Conservation (phyloP, 345 rosid species). For the Geranium rotundifolium region DNA sequence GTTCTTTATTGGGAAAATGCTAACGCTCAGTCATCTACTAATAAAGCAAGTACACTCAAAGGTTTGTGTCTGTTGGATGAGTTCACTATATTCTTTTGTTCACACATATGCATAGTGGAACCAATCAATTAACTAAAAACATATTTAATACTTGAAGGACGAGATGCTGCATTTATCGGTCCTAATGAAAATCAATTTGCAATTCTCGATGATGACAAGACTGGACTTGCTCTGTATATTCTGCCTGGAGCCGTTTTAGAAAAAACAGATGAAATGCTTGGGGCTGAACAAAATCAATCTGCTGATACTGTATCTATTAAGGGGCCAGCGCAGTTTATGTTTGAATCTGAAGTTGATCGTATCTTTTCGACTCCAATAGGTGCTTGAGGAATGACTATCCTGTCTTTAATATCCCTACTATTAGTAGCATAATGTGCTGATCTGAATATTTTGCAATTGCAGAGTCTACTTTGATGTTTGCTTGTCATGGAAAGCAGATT, state of each 20-base stretch:
- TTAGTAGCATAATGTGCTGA: slow-evolving; percentile 19
- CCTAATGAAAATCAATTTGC: slow-evolving; percentile 79
- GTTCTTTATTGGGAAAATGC: slow-evolving; percentile 91
- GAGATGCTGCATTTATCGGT: slow-evolving; percentile 90
- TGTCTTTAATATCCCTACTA: slow-evolving; percentile 10
- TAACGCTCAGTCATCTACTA: slow-evolving; percentile 48
- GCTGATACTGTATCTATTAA: slow-evolving; percentile 50
- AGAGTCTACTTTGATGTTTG: slow-evolving; percentile 93
- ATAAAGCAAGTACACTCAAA: slow-evolving; percentile 68
- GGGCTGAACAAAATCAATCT: slow-evolving; percentile 46
- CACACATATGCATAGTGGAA: slow-evolving; percentile 3
- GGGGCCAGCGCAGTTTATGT: slow-evolving; percentile 77
- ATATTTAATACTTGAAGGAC: slow-evolving; percentile 31
- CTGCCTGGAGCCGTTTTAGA: slow-evolving; percentile 57
- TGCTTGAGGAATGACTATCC: slow-evolving; percentile 23
- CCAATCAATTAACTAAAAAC: neutral
- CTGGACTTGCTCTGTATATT: slow-evolving; percentile 63
- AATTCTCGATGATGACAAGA: slow-evolving; percentile 88
- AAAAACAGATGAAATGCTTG: slow-evolving; percentile 48
- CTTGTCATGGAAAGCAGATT: slow-evolving; percentile 71
- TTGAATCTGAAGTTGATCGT: slow-evolving; percentile 85
- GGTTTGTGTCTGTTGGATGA: slow-evolving; percentile 31
- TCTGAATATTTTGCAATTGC: slow-evolving; percentile 19
- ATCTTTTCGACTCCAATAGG: slow-evolving; percentile 95
- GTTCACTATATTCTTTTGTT: slow-evolving; percentile 3